Base-by-base conservation (phyloP, 768 basidiomycete species). In the Serendipita vermifera region DNA sequence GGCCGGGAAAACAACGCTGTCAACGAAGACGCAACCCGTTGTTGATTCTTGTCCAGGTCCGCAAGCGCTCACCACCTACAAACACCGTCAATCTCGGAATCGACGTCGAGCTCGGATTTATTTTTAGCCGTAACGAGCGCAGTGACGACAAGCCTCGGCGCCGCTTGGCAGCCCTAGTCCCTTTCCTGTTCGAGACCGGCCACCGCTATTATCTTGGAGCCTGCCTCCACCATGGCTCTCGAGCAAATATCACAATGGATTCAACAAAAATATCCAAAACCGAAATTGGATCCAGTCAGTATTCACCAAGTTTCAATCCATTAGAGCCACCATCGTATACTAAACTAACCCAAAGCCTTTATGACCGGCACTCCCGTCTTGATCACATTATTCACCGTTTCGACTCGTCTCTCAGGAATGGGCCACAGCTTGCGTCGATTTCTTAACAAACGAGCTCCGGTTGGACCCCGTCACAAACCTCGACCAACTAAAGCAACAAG, bases 251-350 rank as follows among this genome's bases (percentile, higher is more conserved):
- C 43, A 14, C 43, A 29, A 33, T 85, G 81, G 79, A 67, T 85
- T 3, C 66, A 73, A 9, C 67, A 67, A 32, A 65, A 71, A 14
- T 85, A 83, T 66, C 78, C 78, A 36, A 78, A 71, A 57, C 85
- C 85, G 24, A 67, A 69, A 55, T 71, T 87, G 9, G 83, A 87
- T 64, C 75, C 75, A 57, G 84, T 81, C 66, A 61, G 75, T 66
- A 17, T 20, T 5, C 11, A 14, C 0, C 1, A 13, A 24, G 2
- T 22, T 57, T 20, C 14, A 38, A 14, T 17, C 9, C 7, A 22
- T 13, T 15, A 7, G 38, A 43, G 3, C n/a, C 27, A n/a, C 26
- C 26, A 5, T 13, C 3, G 11, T 33, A 13, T 22, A 11, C 24
- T 13, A 15, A 9, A 22, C 20, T 43, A 22, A 43, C 24, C 20